These are phyloP conservation scores for Gymnopilus junonius DNA, from an alignment of 768 basidiomycete species.

Conservation along the genomic window DNA sequence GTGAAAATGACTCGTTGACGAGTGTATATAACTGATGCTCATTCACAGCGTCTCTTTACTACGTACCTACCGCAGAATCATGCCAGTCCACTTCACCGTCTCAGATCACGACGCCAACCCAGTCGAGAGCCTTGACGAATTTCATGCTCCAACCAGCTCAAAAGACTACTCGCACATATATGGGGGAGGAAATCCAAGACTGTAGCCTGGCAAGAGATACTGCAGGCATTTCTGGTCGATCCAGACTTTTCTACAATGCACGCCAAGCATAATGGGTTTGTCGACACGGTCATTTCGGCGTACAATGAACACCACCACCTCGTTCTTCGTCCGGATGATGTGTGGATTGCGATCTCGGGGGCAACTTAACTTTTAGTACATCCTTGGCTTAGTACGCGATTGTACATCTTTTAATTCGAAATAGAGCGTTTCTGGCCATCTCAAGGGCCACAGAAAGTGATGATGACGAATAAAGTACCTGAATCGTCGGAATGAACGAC, in stretches of 20 bases:
- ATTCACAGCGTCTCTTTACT: too few species aligned
- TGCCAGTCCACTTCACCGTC: slow-evolving; percentile 9
- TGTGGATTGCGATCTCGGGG: slow-evolving; percentile 42
- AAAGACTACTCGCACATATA: background rate
- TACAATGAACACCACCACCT: slow-evolving; percentile 21
- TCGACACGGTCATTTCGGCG: slow-evolving; percentile 16
- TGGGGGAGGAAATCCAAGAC: background rate
- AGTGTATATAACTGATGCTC: too few species aligned
- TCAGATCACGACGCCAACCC: background rate
- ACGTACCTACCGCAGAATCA: too few species aligned
- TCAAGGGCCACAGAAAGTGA: too few species aligned
- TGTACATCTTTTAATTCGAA: too few species aligned
- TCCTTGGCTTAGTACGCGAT: too few species aligned
- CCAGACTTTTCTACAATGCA: background rate
- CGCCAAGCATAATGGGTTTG: slow-evolving; percentile 11
- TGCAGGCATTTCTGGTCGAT: slow-evolving; percentile 1
- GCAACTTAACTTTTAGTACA: slow-evolving; percentile 36
- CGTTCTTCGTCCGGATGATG: slow-evolving; percentile 21
- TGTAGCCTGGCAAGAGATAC: background rate
- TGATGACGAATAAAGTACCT: too few species aligned
- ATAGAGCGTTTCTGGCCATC: too few species aligned
- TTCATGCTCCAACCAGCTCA: background rate
- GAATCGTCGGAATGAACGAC: too few species aligned
- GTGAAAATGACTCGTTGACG: too few species aligned
- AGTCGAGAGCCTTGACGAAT: background rate